phyloP scores from a whole-genome alignment of 495 filamentous ascomycete genomes.

The Jackrogersella multiformis region DNA sequence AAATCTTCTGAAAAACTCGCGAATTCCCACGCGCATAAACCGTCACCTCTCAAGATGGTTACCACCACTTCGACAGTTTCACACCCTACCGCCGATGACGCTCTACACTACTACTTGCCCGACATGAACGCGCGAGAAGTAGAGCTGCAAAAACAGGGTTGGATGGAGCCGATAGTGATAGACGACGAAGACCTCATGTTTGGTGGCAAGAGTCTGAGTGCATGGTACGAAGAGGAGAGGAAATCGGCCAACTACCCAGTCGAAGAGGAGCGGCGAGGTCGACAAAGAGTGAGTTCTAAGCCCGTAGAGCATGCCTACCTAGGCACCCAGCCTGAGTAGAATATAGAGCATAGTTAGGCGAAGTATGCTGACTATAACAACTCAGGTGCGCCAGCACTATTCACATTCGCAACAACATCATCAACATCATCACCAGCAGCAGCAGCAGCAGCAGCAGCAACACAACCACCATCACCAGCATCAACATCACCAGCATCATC shows the following conservation, averaged over 20 bases:
- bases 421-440: constrained; percentile 34
- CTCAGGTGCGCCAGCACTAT: constrained; percentile 41
- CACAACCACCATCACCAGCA: constrained; percentile 39
- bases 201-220: constrained; percentile 63
- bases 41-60: constrained; percentile 49
- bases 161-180: constrained; percentile 63
- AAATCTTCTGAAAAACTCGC: constrained; percentile 28
- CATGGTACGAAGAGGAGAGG: constrained; percentile 65
- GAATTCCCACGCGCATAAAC: constrained; percentile 34
- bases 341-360: neutral
- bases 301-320: too few species aligned
- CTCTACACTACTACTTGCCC: constrained; percentile 52
- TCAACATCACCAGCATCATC: constrained; percentile 38
- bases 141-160: constrained; percentile 50
- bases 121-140: constrained; percentile 50
- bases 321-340: neutral
- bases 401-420: constrained; percentile 37
- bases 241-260: constrained; percentile 49
- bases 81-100: constrained; percentile 32
- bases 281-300: constrained; percentile 50
- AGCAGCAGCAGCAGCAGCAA: constrained; percentile 37
- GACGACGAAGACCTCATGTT: constrained; percentile 67
- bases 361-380: constrained; percentile 8
- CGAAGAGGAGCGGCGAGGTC: constrained; percentile 57
- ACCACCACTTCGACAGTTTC: constrained; percentile 39